Evolutionary conservation across 2,329 filamentous ascomycete genomes (phyloP), one percentile per base, ranked within the genome.

Genomic region (Ophiocordyceps sinensis): DNA sequence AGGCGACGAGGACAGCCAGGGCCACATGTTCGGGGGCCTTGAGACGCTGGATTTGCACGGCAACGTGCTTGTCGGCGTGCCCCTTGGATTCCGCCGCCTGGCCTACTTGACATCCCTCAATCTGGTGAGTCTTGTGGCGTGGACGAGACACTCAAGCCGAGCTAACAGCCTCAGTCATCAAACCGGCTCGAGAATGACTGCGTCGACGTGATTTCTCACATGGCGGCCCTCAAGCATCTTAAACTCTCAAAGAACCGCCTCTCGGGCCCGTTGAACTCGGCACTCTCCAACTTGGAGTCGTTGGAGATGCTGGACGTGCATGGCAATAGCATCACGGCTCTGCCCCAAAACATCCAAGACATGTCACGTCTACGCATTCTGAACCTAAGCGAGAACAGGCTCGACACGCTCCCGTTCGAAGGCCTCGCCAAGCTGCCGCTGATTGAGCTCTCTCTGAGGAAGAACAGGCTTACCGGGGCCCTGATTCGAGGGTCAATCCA

Each of bases 31-130:
- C 62, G 82, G 77, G 2, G 85, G 80, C 0, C 59, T 95, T 1
- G 85, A 94, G 55, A 75, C 74, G 5, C 61, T 95, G 8, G 88
- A 96, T 55, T 57, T 96, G 44, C 91, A 94, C 56, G 85, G 86
- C 17, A 98, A 98, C 54, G 61, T 76, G 36, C 67, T 98, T 15
- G 70, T 71, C 39, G 65, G 73, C 26, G 59, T 95, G 36, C 91
- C 91, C 0, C 57, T 80, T 47, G 89, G 91, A 0, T 56, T 96
- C 43, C 71, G 84, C 47, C 71, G 79, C 40, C 67, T 96, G 31
- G 70, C 78, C 38, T 67, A 80, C 45, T 69, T 98, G 41, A 88
- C 85, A 1, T 81, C 76, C 4, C 66, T 98, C 38, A 95, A 96
- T 51, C 59, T 98, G 53, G 81, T 85, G 66, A 55, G 76, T 62